Evolutionary conservation across 306 rosid genomes (phyloP).

Genomic region (Delonix regia): DNA sequence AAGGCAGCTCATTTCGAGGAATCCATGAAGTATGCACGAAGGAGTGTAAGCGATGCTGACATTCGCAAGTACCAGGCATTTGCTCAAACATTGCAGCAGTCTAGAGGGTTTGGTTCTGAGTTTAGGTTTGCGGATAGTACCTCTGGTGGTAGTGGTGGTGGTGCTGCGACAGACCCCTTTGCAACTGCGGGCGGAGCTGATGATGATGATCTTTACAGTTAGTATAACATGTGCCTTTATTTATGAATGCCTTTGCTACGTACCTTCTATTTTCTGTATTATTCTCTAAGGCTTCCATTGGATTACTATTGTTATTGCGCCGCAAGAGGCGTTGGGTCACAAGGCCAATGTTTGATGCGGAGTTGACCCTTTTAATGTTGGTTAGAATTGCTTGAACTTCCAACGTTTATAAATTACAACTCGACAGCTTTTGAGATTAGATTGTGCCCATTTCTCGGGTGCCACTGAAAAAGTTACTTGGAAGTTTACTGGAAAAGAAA

Average conservation of each 20-base stretch:
- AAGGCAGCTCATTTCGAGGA: slow-evolving; percentile 97
- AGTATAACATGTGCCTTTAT: slow-evolving; percentile 34
- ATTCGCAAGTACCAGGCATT: slow-evolving; percentile 98
- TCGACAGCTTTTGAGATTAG: slow-evolving; percentile 20
- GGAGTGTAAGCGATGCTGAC: slow-evolving; percentile 97
- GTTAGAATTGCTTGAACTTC: not conserved
- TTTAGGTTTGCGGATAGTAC: slow-evolving; percentile 74
- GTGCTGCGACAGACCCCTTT: slow-evolving; percentile 67
- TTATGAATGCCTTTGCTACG: not conserved
- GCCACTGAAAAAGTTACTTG: not conserved
- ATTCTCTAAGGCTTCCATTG: slow-evolving; percentile 30
- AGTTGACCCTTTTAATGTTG: slow-evolving; percentile 19
- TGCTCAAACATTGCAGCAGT: slow-evolving; percentile 98
- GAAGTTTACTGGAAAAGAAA: not conserved
- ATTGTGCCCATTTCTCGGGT: slow-evolving; percentile 30
- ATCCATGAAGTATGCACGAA: slow-evolving; percentile 94
- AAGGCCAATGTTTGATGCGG: slow-evolving; percentile 33
- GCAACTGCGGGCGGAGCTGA: slow-evolving; percentile 82
- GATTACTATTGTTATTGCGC: slow-evolving; percentile 31
- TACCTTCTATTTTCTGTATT: slow-evolving; percentile 30
- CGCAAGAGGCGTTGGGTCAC: slow-evolving; percentile 31
- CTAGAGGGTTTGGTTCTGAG: slow-evolving; percentile 91
- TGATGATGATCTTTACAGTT: slow-evolving; percentile 94
- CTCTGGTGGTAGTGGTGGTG: slow-evolving; percentile 42
- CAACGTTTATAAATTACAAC: slow-evolving; percentile 16